Evolutionary conservation across 805 yeast genomes (phyloP).

Genomic region (Nakazawaea pomicola): DNA sequence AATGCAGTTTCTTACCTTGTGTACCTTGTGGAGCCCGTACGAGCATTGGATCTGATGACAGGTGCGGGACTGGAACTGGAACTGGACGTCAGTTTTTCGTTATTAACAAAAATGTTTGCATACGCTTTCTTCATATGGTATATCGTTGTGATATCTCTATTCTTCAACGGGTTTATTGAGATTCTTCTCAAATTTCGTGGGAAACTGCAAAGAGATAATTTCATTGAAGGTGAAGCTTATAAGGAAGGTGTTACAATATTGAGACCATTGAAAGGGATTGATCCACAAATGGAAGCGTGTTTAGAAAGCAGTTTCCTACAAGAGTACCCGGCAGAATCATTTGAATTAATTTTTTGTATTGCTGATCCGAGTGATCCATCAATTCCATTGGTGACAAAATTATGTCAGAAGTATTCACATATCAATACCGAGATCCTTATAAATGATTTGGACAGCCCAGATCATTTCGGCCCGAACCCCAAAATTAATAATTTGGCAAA

Average conservation of each 20-base stretch:
- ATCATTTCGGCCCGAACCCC: conserved; percentile 78
- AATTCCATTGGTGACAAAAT: conserved; percentile 44
- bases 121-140: conserved; percentile 22
- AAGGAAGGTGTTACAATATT: conserved; percentile 70
- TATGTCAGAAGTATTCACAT: conserved; percentile 49
- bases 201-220: conserved; percentile 15
- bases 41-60: no score
- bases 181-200: conserved; percentile 19
- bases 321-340: conserved; percentile 50
- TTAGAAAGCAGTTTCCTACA: conserved; percentile 65
- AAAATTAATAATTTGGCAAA: conserved; percentile 83
- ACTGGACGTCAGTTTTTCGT: no score
- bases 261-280: conserved; percentile 82
- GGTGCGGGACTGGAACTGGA: no score
- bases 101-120: neutral
- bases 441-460: conserved; percentile 31
- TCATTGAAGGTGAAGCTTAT: conserved; percentile 29
- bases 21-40: neutral
- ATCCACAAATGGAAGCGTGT: conserved; percentile 67
- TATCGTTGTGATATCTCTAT: conserved; percentile 22
- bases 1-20: neutral
- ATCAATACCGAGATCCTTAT: conserved; percentile 56
- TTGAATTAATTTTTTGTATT: conserved; percentile 75
- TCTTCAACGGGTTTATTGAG: conserved; percentile 24
- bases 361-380: conserved; percentile 62